Conservation (phyloP, 805 yeast genomes). For the Metschnikowia gruessii region DNA sequence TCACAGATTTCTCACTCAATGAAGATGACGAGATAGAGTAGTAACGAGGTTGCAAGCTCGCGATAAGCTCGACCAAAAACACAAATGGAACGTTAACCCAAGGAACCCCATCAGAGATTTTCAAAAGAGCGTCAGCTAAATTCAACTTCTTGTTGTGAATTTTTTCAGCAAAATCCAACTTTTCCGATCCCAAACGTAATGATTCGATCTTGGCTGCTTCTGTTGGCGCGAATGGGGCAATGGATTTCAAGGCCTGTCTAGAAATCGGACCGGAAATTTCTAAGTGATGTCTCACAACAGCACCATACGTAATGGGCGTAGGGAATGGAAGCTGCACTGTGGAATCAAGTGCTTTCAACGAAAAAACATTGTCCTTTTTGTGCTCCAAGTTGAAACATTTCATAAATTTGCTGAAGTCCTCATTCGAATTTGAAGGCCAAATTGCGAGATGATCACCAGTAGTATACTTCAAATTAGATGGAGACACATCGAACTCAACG, state of each 20-base stretch:
- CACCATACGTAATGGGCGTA: constrained; percentile 83
- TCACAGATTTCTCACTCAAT: constrained; percentile 63
- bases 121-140: constrained; percentile 68
- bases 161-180: constrained; percentile 61
- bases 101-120: constrained; percentile 57
- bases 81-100: constrained; percentile 84
- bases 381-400: constrained; percentile 56
- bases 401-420: constrained; percentile 65
- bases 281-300: constrained; percentile 79
- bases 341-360: constrained; percentile 66
- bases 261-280: constrained; percentile 94
- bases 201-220: constrained; percentile 51
- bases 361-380: constrained; percentile 54
- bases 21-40: constrained; percentile 95
- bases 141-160: constrained; percentile 63
- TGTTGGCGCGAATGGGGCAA: constrained; percentile 80
- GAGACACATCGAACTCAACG: constrained; percentile 79
- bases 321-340: constrained; percentile 65
- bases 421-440: constrained; percentile 88
- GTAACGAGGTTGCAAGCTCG: constrained; percentile 88
- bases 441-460: constrained; percentile 97
- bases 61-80: constrained; percentile 75
- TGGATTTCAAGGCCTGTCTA: constrained; percentile 72
- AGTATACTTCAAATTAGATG: constrained; percentile 72
- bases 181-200: constrained; percentile 59